Conservation (phyloP, 805 yeast genomes). For the Nakazawaea populi region DNA sequence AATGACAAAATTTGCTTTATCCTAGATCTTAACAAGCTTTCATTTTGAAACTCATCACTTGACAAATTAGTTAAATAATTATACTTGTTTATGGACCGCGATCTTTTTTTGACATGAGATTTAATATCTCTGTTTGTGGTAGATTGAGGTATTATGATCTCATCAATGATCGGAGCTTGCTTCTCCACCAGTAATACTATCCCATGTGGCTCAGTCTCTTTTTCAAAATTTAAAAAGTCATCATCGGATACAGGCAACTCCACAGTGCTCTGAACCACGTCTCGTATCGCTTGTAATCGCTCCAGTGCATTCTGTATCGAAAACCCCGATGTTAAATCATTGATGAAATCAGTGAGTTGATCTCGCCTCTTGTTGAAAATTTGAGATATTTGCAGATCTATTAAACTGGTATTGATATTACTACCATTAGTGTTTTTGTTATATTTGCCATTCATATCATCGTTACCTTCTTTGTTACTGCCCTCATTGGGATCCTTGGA, state of each 20-base stretch:
- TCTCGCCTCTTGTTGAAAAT: slow-evolving; percentile 23
- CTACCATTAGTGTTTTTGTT: not conserved
- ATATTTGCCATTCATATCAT: no score
- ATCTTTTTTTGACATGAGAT: slow-evolving; percentile 8
- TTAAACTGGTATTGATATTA: not conserved
- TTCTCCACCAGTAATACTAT: slow-evolving; percentile 31
- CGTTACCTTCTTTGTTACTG: not conserved
- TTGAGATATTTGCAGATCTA: slow-evolving; percentile 7
- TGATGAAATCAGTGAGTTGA: slow-evolving; percentile 34
- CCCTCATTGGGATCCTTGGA: not conserved
- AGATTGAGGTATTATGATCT: slow-evolving; percentile 33
- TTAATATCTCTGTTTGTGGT: slow-evolving; percentile 3
- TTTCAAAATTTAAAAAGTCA: slow-evolving; percentile 10
- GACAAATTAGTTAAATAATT: slow-evolving; percentile 24
- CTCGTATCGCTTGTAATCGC: slow-evolving; percentile 39
- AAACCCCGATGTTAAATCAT: slow-evolving; percentile 37
- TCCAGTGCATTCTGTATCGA: slow-evolving; percentile 47
- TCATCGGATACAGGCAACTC: slow-evolving; percentile 46
- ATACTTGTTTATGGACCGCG: slow-evolving; percentile 14
- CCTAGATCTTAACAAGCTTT: slow-evolving; percentile 35
- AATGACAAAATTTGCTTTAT: slow-evolving; percentile 42
- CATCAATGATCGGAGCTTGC: slow-evolving; percentile 31
- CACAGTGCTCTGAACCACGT: slow-evolving; percentile 40
- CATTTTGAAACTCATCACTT: slow-evolving; percentile 28
- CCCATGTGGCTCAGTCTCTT: slow-evolving; percentile 36